Conservation (phyloP, 129 eudicot genomes). For the Glebionis coronaria region DNA sequence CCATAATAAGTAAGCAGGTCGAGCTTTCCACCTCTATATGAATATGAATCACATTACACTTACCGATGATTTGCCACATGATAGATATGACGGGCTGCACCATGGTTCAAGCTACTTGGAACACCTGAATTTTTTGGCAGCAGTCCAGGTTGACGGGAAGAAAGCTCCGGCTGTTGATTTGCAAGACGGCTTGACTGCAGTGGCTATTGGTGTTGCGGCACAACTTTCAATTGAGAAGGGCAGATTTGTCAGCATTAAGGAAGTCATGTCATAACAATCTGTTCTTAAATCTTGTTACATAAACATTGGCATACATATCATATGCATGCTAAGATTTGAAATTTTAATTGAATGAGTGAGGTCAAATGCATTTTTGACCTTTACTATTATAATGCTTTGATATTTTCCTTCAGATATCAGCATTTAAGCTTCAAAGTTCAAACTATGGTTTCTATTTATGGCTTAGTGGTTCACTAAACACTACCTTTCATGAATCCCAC, state of each 20-base stretch:
- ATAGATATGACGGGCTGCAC: conserved; percentile 90
- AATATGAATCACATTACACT: neutral
- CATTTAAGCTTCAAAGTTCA: neutral
- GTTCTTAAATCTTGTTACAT: neutral
- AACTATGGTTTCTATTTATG: neutral
- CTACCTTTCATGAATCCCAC: too few species aligned
- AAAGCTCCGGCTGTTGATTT: conserved; percentile 68
- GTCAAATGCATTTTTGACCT: conserved; percentile 20
- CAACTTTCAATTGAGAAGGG: conserved; percentile 84
- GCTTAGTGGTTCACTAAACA: too few species aligned
- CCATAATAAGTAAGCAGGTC: too few species aligned
- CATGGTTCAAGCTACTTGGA: conserved; percentile 99
- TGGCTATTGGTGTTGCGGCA: conserved; percentile 98
- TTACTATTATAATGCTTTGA: neutral
- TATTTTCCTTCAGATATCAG: neutral
- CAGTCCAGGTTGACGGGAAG: conserved; percentile 57
- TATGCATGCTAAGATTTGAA: neutral
- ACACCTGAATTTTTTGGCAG: conserved; percentile 67
- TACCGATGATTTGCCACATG: neutral
- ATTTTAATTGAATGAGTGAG: neutral
- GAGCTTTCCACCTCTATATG: too few species aligned
- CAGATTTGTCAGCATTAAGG: conserved; percentile 77
- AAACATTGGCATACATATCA: conserved; percentile 11
- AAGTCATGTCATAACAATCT: conserved; percentile 38
- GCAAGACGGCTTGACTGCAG: conserved; percentile 88